Evolutionary conservation across 768 basidiomycete species (phyloP).

Genomic region (Mycena belliarum): DNA sequence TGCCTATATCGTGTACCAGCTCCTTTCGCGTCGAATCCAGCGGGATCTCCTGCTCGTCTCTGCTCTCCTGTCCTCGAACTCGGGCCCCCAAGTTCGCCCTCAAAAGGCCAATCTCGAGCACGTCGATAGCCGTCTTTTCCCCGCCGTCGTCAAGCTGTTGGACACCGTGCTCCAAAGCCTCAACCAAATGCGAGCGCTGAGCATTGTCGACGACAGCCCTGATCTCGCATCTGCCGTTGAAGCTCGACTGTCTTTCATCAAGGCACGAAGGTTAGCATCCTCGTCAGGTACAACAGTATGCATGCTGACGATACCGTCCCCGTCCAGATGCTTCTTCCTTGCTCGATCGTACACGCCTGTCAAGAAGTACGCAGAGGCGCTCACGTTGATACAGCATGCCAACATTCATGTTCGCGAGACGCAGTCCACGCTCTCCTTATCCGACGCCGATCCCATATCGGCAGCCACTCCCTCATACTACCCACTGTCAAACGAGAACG

Average conservation of each 20-base stretch:
- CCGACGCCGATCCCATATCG: conserved; percentile 48
- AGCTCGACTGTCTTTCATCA: conserved; percentile 69
- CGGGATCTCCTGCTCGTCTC: conserved; percentile 83
- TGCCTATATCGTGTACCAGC: conserved; percentile 83
- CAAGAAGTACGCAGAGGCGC: conserved; percentile 72
- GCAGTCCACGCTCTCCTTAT: conserved; percentile 49
- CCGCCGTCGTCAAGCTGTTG: conserved; percentile 84
- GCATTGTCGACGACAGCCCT: conserved; percentile 85
- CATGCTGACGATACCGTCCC: neutral
- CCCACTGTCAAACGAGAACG: conserved; percentile 43
- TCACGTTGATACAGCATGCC: conserved; percentile 71
- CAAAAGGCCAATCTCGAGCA: conserved; percentile 38
- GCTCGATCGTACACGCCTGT: conserved; percentile 71
- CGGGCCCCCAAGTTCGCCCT: conserved; percentile 24
- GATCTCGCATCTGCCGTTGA: conserved; percentile 81
- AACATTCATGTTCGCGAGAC: conserved; percentile 76
- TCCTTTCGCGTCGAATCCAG: conserved; percentile 84
- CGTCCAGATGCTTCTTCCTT: conserved; percentile 72
- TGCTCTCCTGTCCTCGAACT: conserved; percentile 55
- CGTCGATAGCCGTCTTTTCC: conserved; percentile 75
- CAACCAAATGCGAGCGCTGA: conserved; percentile 79
- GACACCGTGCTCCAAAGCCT: conserved; percentile 86
- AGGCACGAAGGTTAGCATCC: conserved; percentile 63
- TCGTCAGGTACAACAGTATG: neutral
- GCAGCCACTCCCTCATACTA: conserved; percentile 51